phyloP scores from a whole-genome alignment of 192 early-diverging fungal species.

The Jimgerdemannia lactiflua region DNA sequence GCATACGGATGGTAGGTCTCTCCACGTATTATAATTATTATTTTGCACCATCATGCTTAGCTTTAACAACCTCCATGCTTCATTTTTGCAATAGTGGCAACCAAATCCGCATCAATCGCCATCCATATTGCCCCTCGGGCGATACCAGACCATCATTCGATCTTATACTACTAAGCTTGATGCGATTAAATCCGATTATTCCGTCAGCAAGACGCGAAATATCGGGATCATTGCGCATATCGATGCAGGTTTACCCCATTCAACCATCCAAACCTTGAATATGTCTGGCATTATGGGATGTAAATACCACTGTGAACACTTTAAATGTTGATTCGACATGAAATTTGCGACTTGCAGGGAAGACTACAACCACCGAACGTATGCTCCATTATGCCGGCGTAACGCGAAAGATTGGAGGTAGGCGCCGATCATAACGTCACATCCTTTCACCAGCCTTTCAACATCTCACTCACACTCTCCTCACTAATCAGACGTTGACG shows the following conservation, averaged over 20 bases:
- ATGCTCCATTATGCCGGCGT: constrained; percentile 96
- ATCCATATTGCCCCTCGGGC: background rate
- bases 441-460: background rate
- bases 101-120: no score
- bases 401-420: constrained; percentile 82
- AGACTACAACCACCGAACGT: constrained; percentile 97
- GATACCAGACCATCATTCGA: background rate
- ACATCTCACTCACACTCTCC: background rate
- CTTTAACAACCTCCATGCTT: no score
- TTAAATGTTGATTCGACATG: background rate
- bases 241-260: constrained; percentile 66
- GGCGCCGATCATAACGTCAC: constrained; percentile 11
- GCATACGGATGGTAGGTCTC: no score
- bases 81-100: no score
- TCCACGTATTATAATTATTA: no score
- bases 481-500: constrained; percentile 67
- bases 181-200: constrained; percentile 15
- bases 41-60: no score
- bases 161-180: constrained; percentile 1
- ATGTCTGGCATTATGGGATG: no score
- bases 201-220: constrained; percentile 62
- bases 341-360: constrained; percentile 32
- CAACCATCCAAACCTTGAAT: no score
- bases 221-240: constrained; percentile 97
- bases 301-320: background rate